phyloP scores from a whole-genome alignment of 768 basidiomycete species.

The Kondoa malvinella region DNA sequence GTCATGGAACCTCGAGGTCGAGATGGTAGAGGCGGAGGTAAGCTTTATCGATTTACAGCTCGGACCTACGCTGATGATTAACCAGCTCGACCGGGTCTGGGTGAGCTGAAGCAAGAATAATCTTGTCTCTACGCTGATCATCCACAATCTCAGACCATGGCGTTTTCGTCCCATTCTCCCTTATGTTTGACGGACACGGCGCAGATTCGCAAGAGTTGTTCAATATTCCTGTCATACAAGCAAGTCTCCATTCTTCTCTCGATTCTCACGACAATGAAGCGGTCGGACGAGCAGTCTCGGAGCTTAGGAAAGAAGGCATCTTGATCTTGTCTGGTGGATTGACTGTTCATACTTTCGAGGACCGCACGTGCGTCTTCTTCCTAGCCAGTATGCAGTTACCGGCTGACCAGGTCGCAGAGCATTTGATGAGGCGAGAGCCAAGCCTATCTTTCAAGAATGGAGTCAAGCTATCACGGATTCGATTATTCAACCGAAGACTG shows the following conservation, averaged over 20 bases:
- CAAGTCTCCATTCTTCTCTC: conserved; percentile 38
- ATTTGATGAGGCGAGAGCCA: conserved; percentile 10
- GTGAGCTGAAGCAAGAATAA: conserved; percentile 42
- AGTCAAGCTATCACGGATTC: conserved; percentile 47
- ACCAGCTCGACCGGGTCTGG: conserved; percentile 50
- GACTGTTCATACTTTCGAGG: conserved; percentile 45
- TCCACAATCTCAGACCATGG: conserved; percentile 40
- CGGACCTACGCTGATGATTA: conserved; percentile 40
- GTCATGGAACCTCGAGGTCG: conserved; percentile 10
- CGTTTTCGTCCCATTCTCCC: conserved; percentile 58
- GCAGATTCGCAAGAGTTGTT: conserved; percentile 30
- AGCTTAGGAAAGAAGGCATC: conserved; percentile 50
- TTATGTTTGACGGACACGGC: conserved; percentile 43
- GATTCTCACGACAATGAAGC: not conserved
- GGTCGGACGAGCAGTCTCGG: conserved; percentile 31
- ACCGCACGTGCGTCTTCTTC: not conserved
- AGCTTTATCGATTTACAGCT: conserved; percentile 1
- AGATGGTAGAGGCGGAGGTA: conserved; percentile 11
- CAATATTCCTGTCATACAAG: conserved; percentile 51
- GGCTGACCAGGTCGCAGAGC: not conserved
- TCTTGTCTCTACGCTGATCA: not conserved
- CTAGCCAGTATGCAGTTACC: not conserved
- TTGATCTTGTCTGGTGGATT: conserved; percentile 56
- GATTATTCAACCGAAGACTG: conserved; percentile 34
- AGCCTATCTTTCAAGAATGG: conserved; percentile 39